phyloP scores from a whole-genome alignment of 495 filamentous ascomycete species.

The Platismatia glauca region DNA sequence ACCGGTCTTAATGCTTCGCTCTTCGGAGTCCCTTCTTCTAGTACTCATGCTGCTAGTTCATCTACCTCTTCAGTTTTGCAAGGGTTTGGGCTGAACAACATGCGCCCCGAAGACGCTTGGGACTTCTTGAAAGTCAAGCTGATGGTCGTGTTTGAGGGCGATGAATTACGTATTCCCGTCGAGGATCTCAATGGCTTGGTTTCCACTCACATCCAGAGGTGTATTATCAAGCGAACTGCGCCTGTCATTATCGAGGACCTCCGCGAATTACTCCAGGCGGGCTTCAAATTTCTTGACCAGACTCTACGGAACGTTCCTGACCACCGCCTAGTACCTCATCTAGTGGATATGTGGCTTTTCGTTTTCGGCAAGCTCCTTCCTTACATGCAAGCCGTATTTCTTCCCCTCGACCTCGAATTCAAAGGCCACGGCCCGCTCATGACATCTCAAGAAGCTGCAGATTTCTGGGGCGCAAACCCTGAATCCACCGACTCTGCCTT shows the following conservation, averaged over 20 bases:
- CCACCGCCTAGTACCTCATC: constrained; percentile 70
- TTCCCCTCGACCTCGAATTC: constrained; percentile 91
- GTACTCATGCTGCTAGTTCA: constrained; percentile 13
- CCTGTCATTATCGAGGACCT: constrained; percentile 69
- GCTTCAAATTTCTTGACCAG: constrained; percentile 79
- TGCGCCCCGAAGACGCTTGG: constrained; percentile 90
- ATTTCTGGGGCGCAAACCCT: constrained; percentile 69
- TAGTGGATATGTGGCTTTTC: constrained; percentile 89
- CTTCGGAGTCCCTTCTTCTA: constrained; percentile 27
- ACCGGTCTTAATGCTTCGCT: constrained; percentile 24
- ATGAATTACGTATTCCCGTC: constrained; percentile 78
- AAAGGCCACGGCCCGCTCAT: constrained; percentile 73
- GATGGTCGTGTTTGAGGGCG: constrained; percentile 87
- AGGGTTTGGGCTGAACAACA: constrained; percentile 65
- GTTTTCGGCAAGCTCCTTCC: constrained; percentile 85
- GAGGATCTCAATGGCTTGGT: constrained; percentile 93
- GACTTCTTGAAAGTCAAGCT: constrained; percentile 83
- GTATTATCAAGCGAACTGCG: constrained; percentile 58
- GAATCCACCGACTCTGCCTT: constrained; percentile 31
- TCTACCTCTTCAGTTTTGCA: constrained; percentile 35
- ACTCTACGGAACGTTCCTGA: constrained; percentile 67
- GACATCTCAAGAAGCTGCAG: constrained; percentile 61
- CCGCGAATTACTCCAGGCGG: constrained; percentile 66
- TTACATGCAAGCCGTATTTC: constrained; percentile 92
- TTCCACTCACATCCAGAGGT: constrained; percentile 67